phyloP scores from a whole-genome alignment of 352 stramenopile genomes.

The Hyphochytrium catenoides region DNA sequence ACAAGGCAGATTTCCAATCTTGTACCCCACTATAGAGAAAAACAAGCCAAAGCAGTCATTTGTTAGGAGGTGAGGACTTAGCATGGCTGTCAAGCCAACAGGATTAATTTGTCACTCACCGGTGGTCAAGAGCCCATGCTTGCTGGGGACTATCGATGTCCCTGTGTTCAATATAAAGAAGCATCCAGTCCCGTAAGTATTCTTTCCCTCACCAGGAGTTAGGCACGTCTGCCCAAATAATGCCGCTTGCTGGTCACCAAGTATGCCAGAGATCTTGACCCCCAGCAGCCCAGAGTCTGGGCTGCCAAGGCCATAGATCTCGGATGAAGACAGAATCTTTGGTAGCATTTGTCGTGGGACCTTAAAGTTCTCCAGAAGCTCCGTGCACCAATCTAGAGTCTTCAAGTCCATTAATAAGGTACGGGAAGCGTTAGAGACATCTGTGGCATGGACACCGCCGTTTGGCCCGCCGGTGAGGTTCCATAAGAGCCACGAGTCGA shows the following conservation, averaged over 20 bases:
- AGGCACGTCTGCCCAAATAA: conserved; percentile 94
- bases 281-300: conserved; percentile 35
- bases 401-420: conserved; percentile 83
- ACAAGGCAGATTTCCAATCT: conserved; percentile 36
- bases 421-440: conserved; percentile 92
- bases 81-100: no score
- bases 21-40: conserved; percentile 32
- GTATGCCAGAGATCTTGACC: conserved; percentile 71
- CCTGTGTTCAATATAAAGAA: conserved; percentile 99
- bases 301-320: conserved; percentile 42
- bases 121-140: conserved; percentile 87
- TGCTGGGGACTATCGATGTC: conserved; percentile 44
- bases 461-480: conserved; percentile 64
- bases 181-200: conserved; percentile 95
- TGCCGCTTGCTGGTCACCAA: conserved; percentile 90
- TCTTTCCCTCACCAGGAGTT: conserved; percentile 80
- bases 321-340: conserved; percentile 67
- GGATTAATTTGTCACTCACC: conserved; percentile 61
- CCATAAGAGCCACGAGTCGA: conserved; percentile 94
- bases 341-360: conserved; percentile 68
- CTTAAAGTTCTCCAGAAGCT: conserved; percentile 43
- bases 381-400: conserved; percentile 66
- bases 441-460: conserved; percentile 74
- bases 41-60: no score
- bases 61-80: no score